Evolutionary conservation across 2,329 filamentous ascomycete species (phyloP), one percentile per base, ranked within the genome.

Genomic region (Fusarium zealandicum): DNA sequence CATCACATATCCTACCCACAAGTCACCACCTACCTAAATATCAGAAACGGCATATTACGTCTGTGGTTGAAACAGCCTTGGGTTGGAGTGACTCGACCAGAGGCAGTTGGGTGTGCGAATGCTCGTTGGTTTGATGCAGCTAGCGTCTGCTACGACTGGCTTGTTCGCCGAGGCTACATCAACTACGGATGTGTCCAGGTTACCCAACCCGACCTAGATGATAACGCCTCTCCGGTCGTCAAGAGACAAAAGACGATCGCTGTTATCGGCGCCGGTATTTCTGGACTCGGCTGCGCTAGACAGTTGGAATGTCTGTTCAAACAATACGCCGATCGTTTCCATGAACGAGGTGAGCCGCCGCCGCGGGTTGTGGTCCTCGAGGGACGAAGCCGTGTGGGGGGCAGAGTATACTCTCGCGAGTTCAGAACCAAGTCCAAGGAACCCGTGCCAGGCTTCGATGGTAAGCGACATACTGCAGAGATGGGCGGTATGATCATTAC

Each of bases 401-500:
- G 95, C 33, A 86, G 95, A 63, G 92, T 99, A 16, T 98, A 97
- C 74, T 99, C 95, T 46, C 92, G 83, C 46, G 76, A 82, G 18
- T 82, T 88, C 59, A 78, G 78, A 81, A 86, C 77, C 76, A 89
- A 78, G 72, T 83, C 72, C 73, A 78, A 50, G 70, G 78, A 69
- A 74, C 76, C 61, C 64, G 85, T 70, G 75, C 80, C 70, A 67
- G 79, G 62, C 70, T 74, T 84, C 81, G 72, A 83, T 75, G 81
- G 79, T 8, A 82, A 80, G 57, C 79, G 85, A 43, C 89, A 89
- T 69, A 98, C 93, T 16, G 95, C 92, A 27, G 95, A 99, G 72
- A 96, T 97, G 87, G 95, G 95, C 22, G 95, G 93, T 49, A 96
- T 99, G 81, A 98, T 99, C 55, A 92, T 99, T 57, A 97, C 96